Evolutionary conservation across 345 rosid genomes (phyloP).

Genomic region (Brassica carinata): DNA sequence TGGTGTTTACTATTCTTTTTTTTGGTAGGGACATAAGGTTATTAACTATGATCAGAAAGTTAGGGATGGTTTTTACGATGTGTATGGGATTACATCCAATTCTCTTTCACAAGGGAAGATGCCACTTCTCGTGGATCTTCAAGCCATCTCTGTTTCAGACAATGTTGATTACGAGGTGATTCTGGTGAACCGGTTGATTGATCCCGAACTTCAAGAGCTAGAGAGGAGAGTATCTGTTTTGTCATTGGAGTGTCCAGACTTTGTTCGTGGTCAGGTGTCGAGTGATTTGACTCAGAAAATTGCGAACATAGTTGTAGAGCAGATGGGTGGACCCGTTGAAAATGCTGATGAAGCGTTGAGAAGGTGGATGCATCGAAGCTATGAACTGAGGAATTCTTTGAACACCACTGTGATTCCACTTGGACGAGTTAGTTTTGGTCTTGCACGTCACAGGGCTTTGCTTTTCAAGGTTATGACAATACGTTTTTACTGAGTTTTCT

Average conservation of each 20-base stretch:
- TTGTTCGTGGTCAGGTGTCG: conserved; percentile 47
- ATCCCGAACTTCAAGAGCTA: conserved; percentile 71
- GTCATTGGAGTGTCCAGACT: conserved; percentile 53
- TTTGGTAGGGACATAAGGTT: conserved; percentile 70
- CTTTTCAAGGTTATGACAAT: conserved; percentile 76
- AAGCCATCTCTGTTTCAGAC: conserved; percentile 59
- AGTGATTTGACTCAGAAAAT: conserved; percentile 73
- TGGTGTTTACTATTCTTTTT: neutral
- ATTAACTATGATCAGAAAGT: conserved; percentile 82
- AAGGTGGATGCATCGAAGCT: conserved; percentile 71
- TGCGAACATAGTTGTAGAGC: conserved; percentile 85
- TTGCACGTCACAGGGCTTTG: conserved; percentile 94
- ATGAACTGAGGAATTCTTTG: conserved; percentile 60
- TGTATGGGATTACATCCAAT: conserved; percentile 64
- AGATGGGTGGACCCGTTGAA: conserved; percentile 94
- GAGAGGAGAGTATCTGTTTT: conserved; percentile 56
- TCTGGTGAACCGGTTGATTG: conserved; percentile 74
- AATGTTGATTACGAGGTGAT: conserved; percentile 76
- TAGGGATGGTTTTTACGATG: conserved; percentile 89
- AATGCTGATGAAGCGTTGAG: conserved; percentile 80
- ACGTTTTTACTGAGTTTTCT: no score
- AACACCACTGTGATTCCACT: conserved; percentile 74
- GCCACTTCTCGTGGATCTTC: conserved; percentile 91
- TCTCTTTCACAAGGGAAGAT: conserved; percentile 65
- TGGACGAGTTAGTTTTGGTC: conserved; percentile 81